Evolutionary conservation across 2,329 filamentous ascomycete species (phyloP), one percentile per base, ranked within the genome.

Genomic region (Ambrosiella xylebori): DNA sequence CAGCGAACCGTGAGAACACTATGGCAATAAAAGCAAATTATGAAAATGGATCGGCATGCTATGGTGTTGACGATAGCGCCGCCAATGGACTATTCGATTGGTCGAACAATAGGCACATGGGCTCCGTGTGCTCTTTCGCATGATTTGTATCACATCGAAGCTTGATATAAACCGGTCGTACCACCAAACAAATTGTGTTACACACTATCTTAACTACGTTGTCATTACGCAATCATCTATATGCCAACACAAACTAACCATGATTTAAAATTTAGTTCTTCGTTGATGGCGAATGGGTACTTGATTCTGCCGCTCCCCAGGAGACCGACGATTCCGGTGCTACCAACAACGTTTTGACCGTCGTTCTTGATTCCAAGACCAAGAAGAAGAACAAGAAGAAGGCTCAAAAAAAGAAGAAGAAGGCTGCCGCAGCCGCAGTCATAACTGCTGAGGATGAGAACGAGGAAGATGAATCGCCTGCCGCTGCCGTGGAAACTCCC

Each of bases 251-350:
- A 44, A 51, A 12, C 49, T 61, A 40, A 50, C 47, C 11, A 56
- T n/a, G 37, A 53, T 53, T 37, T 57, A 49, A 36, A 41, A 57
- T 17, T 17, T 19, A 96, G 91, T 98, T 95, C 70, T 86, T 98
- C 65, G 91, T 96, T 64, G 88, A 98, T 78, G 88, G 86, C 64
- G 80, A 79, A 65, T 98, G 93, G 93, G 82, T 82, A 55, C 86
- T 83, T 69, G 90, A 96, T 71, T 81, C 84, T 65, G 81, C 82
- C 60, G 85, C 84, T 47, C 86, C 86, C 61, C 84, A 85, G 71
- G 90, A 96, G 73, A 80, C 81, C 66, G 91, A 96, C 75, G 78
- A 79, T 9, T 76, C 82, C 66, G 85, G 86, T 66, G 95, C 91
- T 77, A 76, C 89, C 65, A 97, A 97, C 78, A 97, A 97, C 80